phyloP scores from a whole-genome alignment of 202 grass and related monocot genomes.

The Zizania palustris region DNA sequence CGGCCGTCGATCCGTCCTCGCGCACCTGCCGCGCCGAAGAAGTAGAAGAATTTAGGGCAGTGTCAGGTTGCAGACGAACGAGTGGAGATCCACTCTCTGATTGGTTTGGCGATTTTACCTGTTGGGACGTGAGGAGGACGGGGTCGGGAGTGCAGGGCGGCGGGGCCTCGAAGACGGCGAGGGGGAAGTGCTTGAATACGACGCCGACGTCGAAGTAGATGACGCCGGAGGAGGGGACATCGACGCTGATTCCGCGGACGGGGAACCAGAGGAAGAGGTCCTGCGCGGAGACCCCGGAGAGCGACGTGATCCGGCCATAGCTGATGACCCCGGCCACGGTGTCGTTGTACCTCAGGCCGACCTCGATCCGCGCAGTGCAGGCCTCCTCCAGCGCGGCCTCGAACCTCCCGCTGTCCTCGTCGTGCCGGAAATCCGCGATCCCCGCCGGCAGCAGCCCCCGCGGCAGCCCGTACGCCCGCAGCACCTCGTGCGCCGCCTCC shows the following conservation, averaged over 20 bases:
- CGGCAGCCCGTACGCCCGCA: conserved; percentile 55
- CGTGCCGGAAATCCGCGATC: conserved; percentile 54
- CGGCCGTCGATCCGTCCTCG: not conserved
- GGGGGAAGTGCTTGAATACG: conserved; percentile 69
- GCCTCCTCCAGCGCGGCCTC: conserved; percentile 46
- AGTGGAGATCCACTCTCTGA: not conserved
- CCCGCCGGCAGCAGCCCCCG: conserved; percentile 55
- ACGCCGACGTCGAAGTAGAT: conserved; percentile 86
- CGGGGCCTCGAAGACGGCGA: conserved; percentile 71
- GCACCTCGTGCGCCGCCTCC: conserved; percentile 48
- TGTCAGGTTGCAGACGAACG: not conserved
- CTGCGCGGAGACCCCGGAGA: conserved; percentile 42
- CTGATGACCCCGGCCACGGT: conserved; percentile 48
- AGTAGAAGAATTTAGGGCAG: not conserved
- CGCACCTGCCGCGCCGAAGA: not conserved
- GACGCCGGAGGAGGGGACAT: conserved; percentile 54
- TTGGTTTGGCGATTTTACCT: conserved; percentile 17
- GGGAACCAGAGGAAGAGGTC: conserved; percentile 69
- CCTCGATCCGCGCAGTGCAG: conserved; percentile 56
- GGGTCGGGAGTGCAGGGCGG: conserved; percentile 59
- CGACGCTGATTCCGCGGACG: conserved; percentile 58
- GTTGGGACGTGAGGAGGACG: not conserved
- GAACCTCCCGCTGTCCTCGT: conserved; percentile 51
- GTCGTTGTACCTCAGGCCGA: conserved; percentile 61
- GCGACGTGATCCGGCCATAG: conserved; percentile 46